A percentile compares a stretch with the other conserved stretches of the same genome.
Conservation (phyloP, 2,329 filamentous ascomycete genomes). For the Nemania abortiva region DNA sequence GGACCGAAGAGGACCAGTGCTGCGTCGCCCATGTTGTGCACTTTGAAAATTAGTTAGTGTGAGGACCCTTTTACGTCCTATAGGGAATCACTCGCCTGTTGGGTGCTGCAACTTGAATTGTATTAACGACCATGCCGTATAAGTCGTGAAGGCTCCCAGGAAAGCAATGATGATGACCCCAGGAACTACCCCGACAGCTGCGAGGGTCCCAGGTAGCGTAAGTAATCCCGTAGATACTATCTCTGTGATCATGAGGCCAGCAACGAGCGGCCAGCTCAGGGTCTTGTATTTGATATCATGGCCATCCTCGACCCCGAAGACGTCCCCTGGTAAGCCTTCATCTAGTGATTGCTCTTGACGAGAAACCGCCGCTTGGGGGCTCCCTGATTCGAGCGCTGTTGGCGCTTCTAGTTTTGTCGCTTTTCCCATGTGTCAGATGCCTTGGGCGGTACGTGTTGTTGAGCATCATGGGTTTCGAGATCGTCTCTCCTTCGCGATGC, state of each 20-base stretch:
- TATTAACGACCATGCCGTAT: constrained; percentile 62
- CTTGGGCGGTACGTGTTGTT: constrained; percentile 29
- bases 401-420: background rate
- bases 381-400: background rate
- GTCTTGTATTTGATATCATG: constrained; percentile 65
- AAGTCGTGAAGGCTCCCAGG: constrained; percentile 63
- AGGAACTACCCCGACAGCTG: constrained; percentile 64
- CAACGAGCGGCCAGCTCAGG: constrained; percentile 63
- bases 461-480: constrained; percentile 24
- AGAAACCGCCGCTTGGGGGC: constrained; percentile 7
- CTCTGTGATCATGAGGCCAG: constrained; percentile 67
- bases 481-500: background rate
- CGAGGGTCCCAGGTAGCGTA: constrained; percentile 63
- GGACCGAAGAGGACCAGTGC: constrained; percentile 66
- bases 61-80: constrained; percentile 33
- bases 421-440: constrained; percentile 19
- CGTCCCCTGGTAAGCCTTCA: constrained; percentile 50
- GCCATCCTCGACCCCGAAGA: constrained; percentile 55
- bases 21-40: constrained; percentile 69
- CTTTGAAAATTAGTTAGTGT: constrained; percentile 48
- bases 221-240: constrained; percentile 68
- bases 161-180: constrained; percentile 64
- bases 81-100: constrained; percentile 56
- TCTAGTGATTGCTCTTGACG: constrained; percentile 4
- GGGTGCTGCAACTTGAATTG: constrained; percentile 66